Base-by-base conservation (phyloP, 2,329 filamentous ascomycete species). In the Beauveria scarabaeidicola region DNA sequence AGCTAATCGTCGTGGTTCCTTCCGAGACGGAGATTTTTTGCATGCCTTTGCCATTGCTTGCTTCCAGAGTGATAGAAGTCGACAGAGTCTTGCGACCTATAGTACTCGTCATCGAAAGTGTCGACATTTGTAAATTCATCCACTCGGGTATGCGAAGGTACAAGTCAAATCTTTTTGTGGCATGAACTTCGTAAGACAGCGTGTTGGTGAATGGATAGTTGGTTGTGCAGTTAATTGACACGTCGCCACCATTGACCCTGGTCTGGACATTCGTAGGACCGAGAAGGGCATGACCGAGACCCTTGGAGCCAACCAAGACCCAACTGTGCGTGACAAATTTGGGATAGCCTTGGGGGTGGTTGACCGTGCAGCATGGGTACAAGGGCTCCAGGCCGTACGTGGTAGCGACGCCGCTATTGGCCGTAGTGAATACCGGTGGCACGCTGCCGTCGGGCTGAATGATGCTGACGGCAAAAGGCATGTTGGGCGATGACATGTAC, bases 301-400 rank as follows among this genome's bases (percentile, higher is more conserved):
- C 77, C n/a, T 71, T 69, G 3, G 70, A 64, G 3, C 75, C 77
- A 3, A 73, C 67, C 10, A 64, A 66, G 6, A 78, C 74, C 69
- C 75, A 84, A 61, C 75, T 76, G 59, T 75, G 72, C 10, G 78
- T 68, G 66, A 80, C 66, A 59, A 80, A 83, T 63, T 84, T 84
- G 0, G 82, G 80, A 62, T 78, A 81, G 9, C 78, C 82, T 64
- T 83, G 80, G 1, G 76, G 77, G 63, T 83, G 79, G 60, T 84
- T 84, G 61, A 84, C 81, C 1, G 81, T 82, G 64, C 81, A 84
- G 68, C 81, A 84, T 1, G 78, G 77, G 50, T 72, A 82, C 38
- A 80, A 74, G 2, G 78, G 78, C 59, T 81, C 79, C 15, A 82
- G 69, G 1, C 79, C 80, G 64, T 61, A 78, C 68, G 64, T 81